Evolutionary conservation across 805 yeast species (phyloP), one percentile per base, ranked within the genome.

Genomic region (Metschnikowia drakensbergensis): DNA sequence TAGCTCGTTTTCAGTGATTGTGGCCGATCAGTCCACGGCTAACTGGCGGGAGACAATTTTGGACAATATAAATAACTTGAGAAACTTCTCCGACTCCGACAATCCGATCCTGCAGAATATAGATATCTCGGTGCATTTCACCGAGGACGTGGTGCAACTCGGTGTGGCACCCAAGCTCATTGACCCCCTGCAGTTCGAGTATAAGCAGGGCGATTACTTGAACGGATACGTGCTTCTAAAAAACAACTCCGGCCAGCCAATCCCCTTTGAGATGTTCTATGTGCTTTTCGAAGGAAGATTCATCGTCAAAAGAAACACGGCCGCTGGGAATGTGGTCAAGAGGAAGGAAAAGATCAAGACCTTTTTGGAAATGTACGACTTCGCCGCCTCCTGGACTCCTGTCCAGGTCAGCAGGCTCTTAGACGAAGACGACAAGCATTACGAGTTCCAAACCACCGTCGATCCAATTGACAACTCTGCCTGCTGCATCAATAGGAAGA

Each of bases 171-270:
- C 71, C 4, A 62, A 55, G 30, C 50, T 54, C 26, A 63, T 71
- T 5, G 67, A 69, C 46, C 57, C 58, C 13, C 61, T 64, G 48
- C 48, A 59, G 25, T 62, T 54, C 52, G 87, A 82, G 60, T 85
- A 78, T 58, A 79, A 79, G 17, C 82, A 84, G 9, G 88, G 88
- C n/a, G 90, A 84, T 58, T 71, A 72, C 22, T 69, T 85, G 10
- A 75, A 79, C 57, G 92, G 92, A 0, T 80, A 75, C 50, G 62
- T 71, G 4, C 51, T 61, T 26, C 62, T 70, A 6, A 65, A 68
- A 45, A 81, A 81, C 55, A 65, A 55, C 5, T 62, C 78, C 1
- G 45, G 59, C 1, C 53, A 63, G 13, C 66, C 72, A 0, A 68
- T 84, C 22, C 76, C 77, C 2, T 85, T 83, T 58, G 85, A 83